Evolutionary conservation across 2,329 filamentous ascomycete genomes (phyloP).

Genomic region (Alternaria hordeiaustralica): DNA sequence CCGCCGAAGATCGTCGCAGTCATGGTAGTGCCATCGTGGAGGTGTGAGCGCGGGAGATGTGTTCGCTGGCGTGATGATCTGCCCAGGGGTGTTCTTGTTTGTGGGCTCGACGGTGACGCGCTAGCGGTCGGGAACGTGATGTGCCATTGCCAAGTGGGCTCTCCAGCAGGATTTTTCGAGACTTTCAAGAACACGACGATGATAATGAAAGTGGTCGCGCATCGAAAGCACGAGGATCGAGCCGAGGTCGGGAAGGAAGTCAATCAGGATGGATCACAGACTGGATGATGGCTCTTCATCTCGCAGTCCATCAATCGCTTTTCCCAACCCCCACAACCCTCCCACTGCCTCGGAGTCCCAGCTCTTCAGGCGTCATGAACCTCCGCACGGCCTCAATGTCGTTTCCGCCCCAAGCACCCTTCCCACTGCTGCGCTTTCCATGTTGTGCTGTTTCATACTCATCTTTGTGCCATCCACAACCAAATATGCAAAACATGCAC

Average conservation of each 20-base stretch:
- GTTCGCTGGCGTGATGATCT: neutral
- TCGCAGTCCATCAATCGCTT: slow-evolving; percentile 32
- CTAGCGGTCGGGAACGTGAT: neutral
- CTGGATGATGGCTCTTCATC: neutral
- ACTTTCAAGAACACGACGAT: neutral
- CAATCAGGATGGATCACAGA: neutral
- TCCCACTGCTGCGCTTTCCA: slow-evolving; percentile 26
- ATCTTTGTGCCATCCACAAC: slow-evolving; percentile 30
- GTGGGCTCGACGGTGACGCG: neutral
- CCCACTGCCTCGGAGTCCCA: slow-evolving; percentile 32
- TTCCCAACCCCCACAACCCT: slow-evolving; percentile 42
- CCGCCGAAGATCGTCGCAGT: neutral
- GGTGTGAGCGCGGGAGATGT: neutral
- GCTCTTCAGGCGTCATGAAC: slow-evolving; percentile 37
- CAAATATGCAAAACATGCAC: slow-evolving; percentile 35
- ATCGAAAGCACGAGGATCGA: neutral
- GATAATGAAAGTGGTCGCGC: neutral
- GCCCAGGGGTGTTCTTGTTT: neutral
- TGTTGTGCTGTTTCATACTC: slow-evolving; percentile 39
- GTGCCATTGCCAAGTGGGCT: neutral
- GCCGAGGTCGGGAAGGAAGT: neutral
- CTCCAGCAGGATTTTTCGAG: neutral
- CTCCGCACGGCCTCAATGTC: slow-evolving; percentile 33
- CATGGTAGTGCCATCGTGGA: neutral
- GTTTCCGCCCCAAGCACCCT: slow-evolving; percentile 8